phyloP scores from a whole-genome alignment of 139 green algal species.

The Auxenochlorella pyrenoidosa region DNA sequence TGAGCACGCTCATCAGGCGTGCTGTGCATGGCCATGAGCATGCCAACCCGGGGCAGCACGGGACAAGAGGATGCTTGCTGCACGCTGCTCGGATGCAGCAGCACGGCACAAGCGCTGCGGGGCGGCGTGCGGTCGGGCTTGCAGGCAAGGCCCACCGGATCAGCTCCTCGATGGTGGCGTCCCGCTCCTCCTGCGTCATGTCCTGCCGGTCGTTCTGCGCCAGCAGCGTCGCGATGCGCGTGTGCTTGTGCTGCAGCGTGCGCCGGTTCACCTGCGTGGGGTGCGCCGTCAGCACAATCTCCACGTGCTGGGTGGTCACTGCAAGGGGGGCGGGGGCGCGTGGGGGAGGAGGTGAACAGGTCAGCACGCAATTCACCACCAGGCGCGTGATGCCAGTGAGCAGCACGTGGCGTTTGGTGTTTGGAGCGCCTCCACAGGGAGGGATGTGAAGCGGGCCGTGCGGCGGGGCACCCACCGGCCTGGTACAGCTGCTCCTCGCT shows the following conservation, averaged over 20 bases:
- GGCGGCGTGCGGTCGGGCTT: too few species aligned
- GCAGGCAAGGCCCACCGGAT: conserved; percentile 3
- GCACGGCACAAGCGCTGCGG: too few species aligned
- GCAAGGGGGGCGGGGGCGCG: not conserved
- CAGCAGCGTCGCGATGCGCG: conserved; percentile 81
- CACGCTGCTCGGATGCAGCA: not conserved
- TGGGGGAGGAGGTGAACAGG: not conserved
- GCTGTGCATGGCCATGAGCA: too few species aligned
- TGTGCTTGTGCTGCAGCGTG: conserved; percentile 93
- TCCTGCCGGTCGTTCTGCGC: conserved; percentile 79
- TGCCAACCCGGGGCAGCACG: too few species aligned
- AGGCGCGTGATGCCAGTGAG: too few species aligned
- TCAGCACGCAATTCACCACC: not conserved
- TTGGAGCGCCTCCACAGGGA: too few species aligned
- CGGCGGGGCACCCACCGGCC: not conserved
- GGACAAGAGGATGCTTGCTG: not conserved
- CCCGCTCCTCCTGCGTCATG: conserved; percentile 68
- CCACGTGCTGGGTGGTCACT: conserved; percentile 47
- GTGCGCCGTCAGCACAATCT: conserved; percentile 94
- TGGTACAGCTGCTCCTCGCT: conserved; percentile 24
- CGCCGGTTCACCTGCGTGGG: conserved; percentile 94
- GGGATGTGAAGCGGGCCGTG: too few species aligned
- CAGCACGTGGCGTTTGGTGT: too few species aligned
- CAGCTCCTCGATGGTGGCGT: conserved; percentile 68
- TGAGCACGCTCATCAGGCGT: too few species aligned